Evolutionary conservation across 805 yeast genomes (phyloP), one percentile per base, ranked within the genome.

Genomic region (Hanseniaspora opuntiae): DNA sequence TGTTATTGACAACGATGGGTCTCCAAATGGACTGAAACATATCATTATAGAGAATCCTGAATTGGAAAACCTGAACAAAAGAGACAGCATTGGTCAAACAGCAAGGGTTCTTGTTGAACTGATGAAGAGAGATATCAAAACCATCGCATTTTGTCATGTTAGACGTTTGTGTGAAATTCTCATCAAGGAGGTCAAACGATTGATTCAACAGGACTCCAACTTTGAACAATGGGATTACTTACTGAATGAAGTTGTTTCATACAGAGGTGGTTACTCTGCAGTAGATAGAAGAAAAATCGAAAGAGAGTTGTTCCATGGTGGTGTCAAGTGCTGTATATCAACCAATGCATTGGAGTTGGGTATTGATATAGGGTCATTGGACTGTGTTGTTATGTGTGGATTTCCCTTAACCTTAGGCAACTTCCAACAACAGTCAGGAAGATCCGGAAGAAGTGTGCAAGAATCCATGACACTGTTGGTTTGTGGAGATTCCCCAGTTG

Each of bases 311-410:
- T 93, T 93, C 63, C 77, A 76, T 57, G 97, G 97, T 0, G 78
- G 81, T 53, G 66, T 93, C 28, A 73, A 82, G 55, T 97, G 96
- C 0, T 85, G 94, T 28, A 79, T 93, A 4, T 90, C 98, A 0
- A 93, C 99, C 0, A 88, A 89, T 66, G 98, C 99, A 0, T 69
- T 93, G 55, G 99, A 93, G 63, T 74, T 93, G 47, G 99, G 99
- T 56, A 86, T 93, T 50, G 98, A 93, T 71, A 84, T 93, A 57
- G 95, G 97, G 48, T 85, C 84, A 14, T 70, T 93, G 46, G 98
- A 93, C 66, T 88, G 95, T 0, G 97, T 89, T 0, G 68, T 93
- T 2, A 79, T 88, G 69, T 86, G 95, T 62, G 97, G 97, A 0
- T 93, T 93, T 58, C 99, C 99, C 0, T 70, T 79, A 20, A 84